Conservation (phyloP, 2,329 filamentous ascomycete genomes). For the Monosporascus sp. region DNA sequence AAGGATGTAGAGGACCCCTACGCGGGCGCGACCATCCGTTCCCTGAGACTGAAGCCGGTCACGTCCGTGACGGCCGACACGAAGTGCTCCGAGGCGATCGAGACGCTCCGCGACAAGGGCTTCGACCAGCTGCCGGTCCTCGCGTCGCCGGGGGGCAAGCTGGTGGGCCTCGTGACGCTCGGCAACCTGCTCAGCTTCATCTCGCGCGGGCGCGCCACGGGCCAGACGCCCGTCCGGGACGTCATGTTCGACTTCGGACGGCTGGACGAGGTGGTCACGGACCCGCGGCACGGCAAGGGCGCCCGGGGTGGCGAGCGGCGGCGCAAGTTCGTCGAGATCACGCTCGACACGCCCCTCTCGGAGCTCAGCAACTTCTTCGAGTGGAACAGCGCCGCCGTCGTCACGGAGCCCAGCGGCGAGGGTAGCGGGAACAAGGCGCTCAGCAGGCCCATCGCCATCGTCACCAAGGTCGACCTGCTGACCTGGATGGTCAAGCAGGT, state of each 20-base stretch:
- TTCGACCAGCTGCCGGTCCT: constrained; percentile 97
- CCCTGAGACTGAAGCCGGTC: constrained; percentile 87
- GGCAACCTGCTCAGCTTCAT: constrained; percentile 92
- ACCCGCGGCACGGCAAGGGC: constrained; percentile 53
- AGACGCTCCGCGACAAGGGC: constrained; percentile 96
- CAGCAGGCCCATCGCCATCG: constrained; percentile 79
- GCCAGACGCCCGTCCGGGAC: constrained; percentile 68
- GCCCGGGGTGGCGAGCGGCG: constrained; percentile 37
- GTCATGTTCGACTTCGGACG: constrained; percentile 97
- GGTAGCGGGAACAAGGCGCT: constrained; percentile 44
- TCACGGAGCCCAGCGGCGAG: constrained; percentile 67
- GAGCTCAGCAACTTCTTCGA: constrained; percentile 91
- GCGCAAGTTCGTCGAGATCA: constrained; percentile 88
- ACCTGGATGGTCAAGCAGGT: constrained; percentile 77
- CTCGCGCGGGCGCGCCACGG: constrained; percentile 72
- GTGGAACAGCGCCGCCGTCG: constrained; percentile 94
- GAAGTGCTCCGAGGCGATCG: constrained; percentile 80
- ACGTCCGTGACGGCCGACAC: constrained; percentile 72
- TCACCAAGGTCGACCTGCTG: constrained; percentile 93
- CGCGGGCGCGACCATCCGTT: constrained; percentile 70
- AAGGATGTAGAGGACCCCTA: constrained; percentile 58
- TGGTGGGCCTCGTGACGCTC: constrained; percentile 89
- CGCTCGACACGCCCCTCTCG: constrained; percentile 77
- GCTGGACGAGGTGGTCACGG: constrained; percentile 85
- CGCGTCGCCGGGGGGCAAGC: constrained; percentile 59